These are phyloP conservation scores for Trichoderma simmonsii DNA, from an alignment of 2,329 filamentous ascomycete genomes.

Conservation along the genomic window DNA sequence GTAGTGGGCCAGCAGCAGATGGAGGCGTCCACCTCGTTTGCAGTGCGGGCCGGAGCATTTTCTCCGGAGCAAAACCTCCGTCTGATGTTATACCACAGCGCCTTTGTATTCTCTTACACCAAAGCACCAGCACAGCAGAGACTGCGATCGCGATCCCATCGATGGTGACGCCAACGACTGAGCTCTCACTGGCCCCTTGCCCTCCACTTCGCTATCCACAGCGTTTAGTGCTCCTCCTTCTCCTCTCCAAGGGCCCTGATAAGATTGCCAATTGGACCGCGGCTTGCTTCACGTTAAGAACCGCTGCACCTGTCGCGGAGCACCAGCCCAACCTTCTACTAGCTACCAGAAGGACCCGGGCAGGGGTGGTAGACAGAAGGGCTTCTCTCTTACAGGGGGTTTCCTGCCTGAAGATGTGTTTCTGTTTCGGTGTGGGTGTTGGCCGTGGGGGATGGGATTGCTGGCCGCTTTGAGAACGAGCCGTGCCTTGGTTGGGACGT, in stretches of 20 bases:
- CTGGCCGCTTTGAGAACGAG: background rate
- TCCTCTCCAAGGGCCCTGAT: background rate
- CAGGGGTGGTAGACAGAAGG: background rate
- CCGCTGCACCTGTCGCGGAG: background rate
- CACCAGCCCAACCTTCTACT: background rate
- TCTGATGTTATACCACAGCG: background rate
- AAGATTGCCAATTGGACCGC: background rate
- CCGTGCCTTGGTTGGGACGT: background rate
- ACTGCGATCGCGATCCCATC: background rate
- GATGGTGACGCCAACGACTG: slow-evolving; percentile 3
- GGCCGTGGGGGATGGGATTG: background rate
- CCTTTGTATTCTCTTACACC: background rate
- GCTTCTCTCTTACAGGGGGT: background rate
- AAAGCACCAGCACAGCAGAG: background rate
- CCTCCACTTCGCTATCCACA: background rate
- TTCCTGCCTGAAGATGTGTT: background rate
- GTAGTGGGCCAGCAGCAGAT: background rate
- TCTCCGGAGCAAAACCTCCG: slow-evolving; percentile 6
- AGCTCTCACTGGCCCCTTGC: background rate
- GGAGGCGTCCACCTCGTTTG: background rate
- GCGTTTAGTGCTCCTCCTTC: background rate
- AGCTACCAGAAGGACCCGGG: background rate
- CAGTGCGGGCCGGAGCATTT: background rate
- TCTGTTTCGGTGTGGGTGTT: background rate
- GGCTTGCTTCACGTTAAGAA: background rate